Evolutionary conservation across 2,329 filamentous ascomycete species (phyloP), one percentile per base, ranked within the genome.

Genomic region (Coleophoma cylindrospora): DNA sequence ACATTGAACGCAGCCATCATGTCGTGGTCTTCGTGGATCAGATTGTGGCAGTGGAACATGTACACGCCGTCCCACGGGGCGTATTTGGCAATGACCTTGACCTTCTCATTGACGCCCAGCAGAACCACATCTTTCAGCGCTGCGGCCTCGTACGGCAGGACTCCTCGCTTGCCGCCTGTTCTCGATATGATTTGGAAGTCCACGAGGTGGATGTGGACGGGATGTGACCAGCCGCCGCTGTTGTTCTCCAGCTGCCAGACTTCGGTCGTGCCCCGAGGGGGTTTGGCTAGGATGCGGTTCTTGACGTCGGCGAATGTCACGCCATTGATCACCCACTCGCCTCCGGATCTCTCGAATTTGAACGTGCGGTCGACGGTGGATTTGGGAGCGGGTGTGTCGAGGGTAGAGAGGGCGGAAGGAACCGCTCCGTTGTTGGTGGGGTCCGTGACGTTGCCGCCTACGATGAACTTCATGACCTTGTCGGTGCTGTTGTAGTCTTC

Each of bases 61-160:
- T 73, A 74, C 7, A 74, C 63, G 11, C 78, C 79, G 48, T 74
- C 72, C 70, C 72, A 77, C 0, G 76, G 76, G 4, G 71, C 70
- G 56, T 74, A 79, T 56, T 70, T 66, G 2, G 75, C 76, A 40
- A 75, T 68, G 0, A 78, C 75, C 4, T 67, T 65, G 11, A 76
- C 73, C 0, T 65, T 72, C 64, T 81, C 78, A 12, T 71, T 70
- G 1, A 64, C 64, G 7, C 70, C 74, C 1, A 82, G 67, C 70
- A 76, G 75, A 3, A 81, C 76, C 2, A 80, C 74, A 55, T 82
- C 79, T 61, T 82, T 81, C n/a, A 80, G 68, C 0, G 74, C 78
- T 1, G 68, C 72, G 1, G 66, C 64, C 62, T 83, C 79, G 56
- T 82, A 81, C 0, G 74, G 36, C 3, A 38, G 36, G 12, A 38